Base-by-base conservation (phyloP, 2,329 filamentous ascomycete species). In the Apiospora saccharicola region DNA sequence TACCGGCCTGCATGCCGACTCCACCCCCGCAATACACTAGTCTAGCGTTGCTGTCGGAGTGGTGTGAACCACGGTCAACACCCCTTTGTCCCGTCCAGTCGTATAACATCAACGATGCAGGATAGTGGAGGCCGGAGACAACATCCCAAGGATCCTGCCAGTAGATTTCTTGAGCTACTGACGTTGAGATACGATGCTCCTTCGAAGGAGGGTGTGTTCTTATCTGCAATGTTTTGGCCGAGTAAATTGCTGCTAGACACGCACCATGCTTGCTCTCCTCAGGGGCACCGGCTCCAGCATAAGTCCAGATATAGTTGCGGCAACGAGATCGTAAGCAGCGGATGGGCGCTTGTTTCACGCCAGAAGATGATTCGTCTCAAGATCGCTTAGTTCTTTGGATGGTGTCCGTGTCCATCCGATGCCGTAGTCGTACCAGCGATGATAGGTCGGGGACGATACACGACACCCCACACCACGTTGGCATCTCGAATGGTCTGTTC, bases 1-100 rank as follows among this genome's bases (percentile, higher is more conserved):
- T 16, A 61, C 53, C 53, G 53, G 53, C 53, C 53, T 61, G 53
- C 30, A 61, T 61, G 34, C 10, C 1, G 10, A n/a, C 57, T 41
- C 57, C 57, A 64, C 57, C 57, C 57, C 57, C 57, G 57, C 57
- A 64, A 41, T 64, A n/a, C 57, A 64, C 57, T 64, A 64, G 22
- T n/a, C 57, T 41, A 41, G 30, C 30, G 53, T 26, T 30, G 51
- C 26, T 57, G 53, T n/a, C 19, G 30, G 22, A 19, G 34, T 41
- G 34, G 34, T 64, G 30, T 41, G 34, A 41, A 37, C 30, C 30
- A n/a, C 30, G 4, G 12, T 10, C 30, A 64, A 64, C 19, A 41
- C 34, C 34, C 57, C 57, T 64, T 41, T 41, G 57, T n/a, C 57
- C 57, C 34, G 57, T n/a, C 57, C 57, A 61, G 53, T 61, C 53